Conservation (phyloP, 192 early-diverging fungal genomes). For the Spizellomyces sp. region DNA sequence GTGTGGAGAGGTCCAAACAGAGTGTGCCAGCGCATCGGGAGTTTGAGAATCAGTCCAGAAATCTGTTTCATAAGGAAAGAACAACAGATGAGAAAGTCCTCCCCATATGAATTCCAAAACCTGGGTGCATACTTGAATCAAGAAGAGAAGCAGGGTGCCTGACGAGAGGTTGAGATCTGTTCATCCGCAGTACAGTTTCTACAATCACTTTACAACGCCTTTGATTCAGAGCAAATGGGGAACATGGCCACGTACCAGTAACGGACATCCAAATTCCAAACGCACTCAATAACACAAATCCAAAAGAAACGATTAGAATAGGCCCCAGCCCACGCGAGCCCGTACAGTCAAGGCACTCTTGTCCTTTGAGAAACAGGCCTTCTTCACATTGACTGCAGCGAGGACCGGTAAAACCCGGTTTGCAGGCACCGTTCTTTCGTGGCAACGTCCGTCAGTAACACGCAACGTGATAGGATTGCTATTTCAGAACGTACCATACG, state of each 20-base stretch:
- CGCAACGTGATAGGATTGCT: too few species aligned
- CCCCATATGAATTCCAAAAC: too few species aligned
- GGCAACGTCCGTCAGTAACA: too few species aligned
- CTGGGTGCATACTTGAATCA: constrained; percentile 21
- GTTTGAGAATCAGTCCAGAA: constrained; percentile 16
- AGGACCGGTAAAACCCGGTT: constrained; percentile 28
- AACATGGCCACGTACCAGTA: neutral
- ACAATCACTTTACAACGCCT: too few species aligned
- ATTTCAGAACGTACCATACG: neutral
- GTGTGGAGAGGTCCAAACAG: neutral
- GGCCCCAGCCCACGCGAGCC: constrained; percentile 1
- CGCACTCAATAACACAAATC: constrained; percentile 1
- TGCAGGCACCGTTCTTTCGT: constrained; percentile 19
- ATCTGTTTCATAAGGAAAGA: neutral
- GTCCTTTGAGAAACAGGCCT: constrained; percentile 6
- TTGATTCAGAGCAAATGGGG: neutral
- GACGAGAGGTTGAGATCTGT: constrained; percentile 22
- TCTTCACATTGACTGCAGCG: constrained; percentile 22
- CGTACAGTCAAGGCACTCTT: constrained; percentile 17
- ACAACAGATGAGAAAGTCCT: too few species aligned
- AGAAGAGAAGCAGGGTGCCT: constrained; percentile 17
- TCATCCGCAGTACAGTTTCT: neutral
- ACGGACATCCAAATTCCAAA: constrained; percentile 19
- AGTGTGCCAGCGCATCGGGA: constrained; percentile 17
- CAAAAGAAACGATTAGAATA: neutral